Percentiles rank a stretch among this genome's conserved stretches.
phyloP scores from a whole-genome alignment of 148 eudicot genomes.

The Diospyros kaki region DNA sequence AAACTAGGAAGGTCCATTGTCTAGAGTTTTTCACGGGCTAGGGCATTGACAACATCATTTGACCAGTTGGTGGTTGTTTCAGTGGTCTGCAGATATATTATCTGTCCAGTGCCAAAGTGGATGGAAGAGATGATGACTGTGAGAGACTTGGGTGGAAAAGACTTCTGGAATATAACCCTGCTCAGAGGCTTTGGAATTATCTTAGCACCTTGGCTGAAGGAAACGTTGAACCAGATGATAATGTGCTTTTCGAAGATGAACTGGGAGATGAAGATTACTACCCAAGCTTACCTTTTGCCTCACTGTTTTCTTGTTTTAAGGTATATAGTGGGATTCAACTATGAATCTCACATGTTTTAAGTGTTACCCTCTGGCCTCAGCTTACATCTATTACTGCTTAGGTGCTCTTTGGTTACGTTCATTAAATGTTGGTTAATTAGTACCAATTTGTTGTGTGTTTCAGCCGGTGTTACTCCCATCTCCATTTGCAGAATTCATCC shows the following conservation, averaged over 20 bases:
- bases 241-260: constrained; percentile 52
- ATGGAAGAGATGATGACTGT: constrained; percentile 73
- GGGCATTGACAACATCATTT: constrained; percentile 12
- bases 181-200: constrained; percentile 68
- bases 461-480: neutral
- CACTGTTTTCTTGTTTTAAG: constrained; percentile 92
- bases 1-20: neutral
- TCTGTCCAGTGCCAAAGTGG: constrained; percentile 61
- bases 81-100: constrained; percentile 94
- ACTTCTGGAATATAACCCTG: constrained; percentile 73
- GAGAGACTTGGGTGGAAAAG: constrained; percentile 87
- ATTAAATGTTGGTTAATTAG: neutral
- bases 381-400: neutral
- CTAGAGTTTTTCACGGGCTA: neutral
- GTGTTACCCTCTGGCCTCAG: constrained; percentile 1
- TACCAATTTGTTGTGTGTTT: neutral
- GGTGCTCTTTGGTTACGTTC: neutral
- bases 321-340: constrained; percentile 24
- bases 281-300: constrained; percentile 93
- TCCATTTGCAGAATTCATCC: neutral
- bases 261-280: constrained; percentile 76
- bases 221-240: constrained; percentile 37
- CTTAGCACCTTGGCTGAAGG: constrained; percentile 59
- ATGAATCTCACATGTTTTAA: neutral
- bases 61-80: constrained; percentile 27